These are phyloP conservation scores for Mycena amicta DNA, from an alignment of 768 basidiomycete genomes.

Conservation along the genomic window DNA sequence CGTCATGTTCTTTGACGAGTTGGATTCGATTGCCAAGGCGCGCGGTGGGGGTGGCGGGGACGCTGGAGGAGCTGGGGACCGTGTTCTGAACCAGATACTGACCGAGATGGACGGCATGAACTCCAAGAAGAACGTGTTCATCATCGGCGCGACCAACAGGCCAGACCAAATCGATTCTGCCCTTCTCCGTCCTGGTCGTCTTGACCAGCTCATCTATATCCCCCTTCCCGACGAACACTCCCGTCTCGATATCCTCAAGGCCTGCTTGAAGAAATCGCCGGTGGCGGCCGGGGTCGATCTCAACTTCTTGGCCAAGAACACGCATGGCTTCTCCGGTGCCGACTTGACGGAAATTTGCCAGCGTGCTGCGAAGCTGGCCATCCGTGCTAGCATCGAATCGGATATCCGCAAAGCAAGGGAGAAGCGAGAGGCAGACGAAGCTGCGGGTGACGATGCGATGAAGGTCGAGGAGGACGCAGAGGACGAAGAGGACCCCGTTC, in stretches of 20 bases:
- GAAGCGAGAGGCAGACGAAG: slow-evolving; percentile 79
- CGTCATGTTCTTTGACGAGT: slow-evolving; percentile 99
- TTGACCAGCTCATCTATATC: slow-evolving; percentile 99
- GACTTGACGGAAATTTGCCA: slow-evolving; percentile 99
- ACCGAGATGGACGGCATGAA: slow-evolving; percentile 99
- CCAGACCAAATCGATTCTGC: slow-evolving; percentile 96
- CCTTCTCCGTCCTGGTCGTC: slow-evolving; percentile 93
- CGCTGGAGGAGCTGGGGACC: slow-evolving; percentile 94
- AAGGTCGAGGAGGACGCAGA: slow-evolving; percentile 73
- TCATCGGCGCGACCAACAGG: slow-evolving; percentile 95
- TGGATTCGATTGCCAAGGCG: slow-evolving; percentile 98
- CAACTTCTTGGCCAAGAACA: slow-evolving; percentile 82
- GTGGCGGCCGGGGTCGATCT: slow-evolving; percentile 83
- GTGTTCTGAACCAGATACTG: slow-evolving; percentile 95
- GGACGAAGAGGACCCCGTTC: slow-evolving; percentile 88
- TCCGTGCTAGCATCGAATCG: slow-evolving; percentile 90
- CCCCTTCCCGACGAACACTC: slow-evolving; percentile 95
- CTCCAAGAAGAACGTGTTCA: slow-evolving; percentile 98
- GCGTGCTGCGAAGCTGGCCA: slow-evolving; percentile 95
- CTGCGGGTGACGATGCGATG: slow-evolving; percentile 63
- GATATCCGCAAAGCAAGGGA: slow-evolving; percentile 84
- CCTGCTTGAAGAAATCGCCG: slow-evolving; percentile 90
- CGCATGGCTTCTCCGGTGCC: slow-evolving; percentile 98
- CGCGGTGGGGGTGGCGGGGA: slow-evolving; percentile 87
- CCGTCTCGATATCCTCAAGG: slow-evolving; percentile 88